Evolutionary conservation across 208 protist genomes (phyloP), one percentile per base, ranked within the genome.

Genomic region (Trypanosoma platydactyli): DNA sequence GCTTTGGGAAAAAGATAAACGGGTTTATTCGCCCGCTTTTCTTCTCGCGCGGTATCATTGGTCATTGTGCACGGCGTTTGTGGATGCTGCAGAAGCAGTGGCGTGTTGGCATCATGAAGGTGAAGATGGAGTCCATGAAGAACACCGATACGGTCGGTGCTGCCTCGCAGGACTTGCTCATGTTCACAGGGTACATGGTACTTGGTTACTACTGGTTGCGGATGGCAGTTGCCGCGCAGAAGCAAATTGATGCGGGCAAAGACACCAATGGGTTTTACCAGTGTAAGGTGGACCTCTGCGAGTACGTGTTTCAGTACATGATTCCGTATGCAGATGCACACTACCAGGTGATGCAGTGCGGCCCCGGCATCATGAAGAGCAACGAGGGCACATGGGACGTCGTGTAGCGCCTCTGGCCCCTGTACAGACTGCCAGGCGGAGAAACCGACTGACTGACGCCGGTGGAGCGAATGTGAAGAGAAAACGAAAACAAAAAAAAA

Each of bases 131-230:
- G 27, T 76, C 83, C 3, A 35, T 78, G 60, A 76, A 64, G 40
- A 71, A 94, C 67, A 61, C 57, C 22, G 80, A 93, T 40, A 46
- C 60, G 11, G 78, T 81, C 11, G 78, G 70, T 0, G 75, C 79
- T 4, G 62, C 82, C 1, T 80, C 82, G 30, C 84, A 92, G 65
- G 86, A 94, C 64, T 78, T 91, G 57, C 64, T 96, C 38, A 88
- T 94, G 82, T 89, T 80, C 79, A 78, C 83, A 16, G 91, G 88
- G 24, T 94, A 94, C 70, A 64, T 96, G 45, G 73, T 74, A 0
- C 76, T 96, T 0, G 85, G 76, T 15, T 89, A 85, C 76, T 89
- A 96, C 74, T 96, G 91, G 91, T 79, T 94, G 72, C 86, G 76
- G 41, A 91, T 94, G 91, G 87, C 86, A 1, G 73, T 77, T 40